Evolutionary conservation across 768 basidiomycete genomes (phyloP).

Genomic region (Auriscalpium vulgare): DNA sequence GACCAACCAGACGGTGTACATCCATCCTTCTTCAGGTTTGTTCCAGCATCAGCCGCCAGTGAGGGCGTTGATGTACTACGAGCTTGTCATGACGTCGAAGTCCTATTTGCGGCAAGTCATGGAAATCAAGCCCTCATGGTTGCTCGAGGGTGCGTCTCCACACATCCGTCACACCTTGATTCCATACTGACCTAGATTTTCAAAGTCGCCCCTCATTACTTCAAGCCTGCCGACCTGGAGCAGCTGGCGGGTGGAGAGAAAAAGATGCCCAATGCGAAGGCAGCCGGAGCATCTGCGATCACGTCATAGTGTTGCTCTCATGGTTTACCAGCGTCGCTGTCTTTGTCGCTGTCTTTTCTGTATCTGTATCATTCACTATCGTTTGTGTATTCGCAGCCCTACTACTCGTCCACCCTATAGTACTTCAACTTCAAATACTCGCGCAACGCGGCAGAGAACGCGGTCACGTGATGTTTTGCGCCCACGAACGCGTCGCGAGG

Average conservation of each 20-base stretch:
- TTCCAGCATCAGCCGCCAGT: constrained; percentile 95
- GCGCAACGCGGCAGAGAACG: too few species aligned
- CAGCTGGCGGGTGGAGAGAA: constrained; percentile 75
- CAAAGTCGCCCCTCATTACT: constrained; percentile 92
- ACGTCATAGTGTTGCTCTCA: background rate
- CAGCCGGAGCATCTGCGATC: constrained; percentile 15
- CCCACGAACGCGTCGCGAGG: too few species aligned
- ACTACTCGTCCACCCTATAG: too few species aligned
- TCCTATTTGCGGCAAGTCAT: constrained; percentile 97
- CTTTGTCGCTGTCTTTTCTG: background rate
- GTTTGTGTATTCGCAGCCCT: too few species aligned
- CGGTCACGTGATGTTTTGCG: too few species aligned
- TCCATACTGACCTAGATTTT: constrained; percentile 6
- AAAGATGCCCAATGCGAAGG: constrained; percentile 84
- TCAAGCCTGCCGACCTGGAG: constrained; percentile 79
- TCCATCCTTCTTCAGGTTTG: constrained; percentile 91
- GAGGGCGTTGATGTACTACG: constrained; percentile 87
- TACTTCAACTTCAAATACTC: too few species aligned
- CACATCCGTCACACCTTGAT: background rate
- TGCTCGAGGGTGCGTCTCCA: constrained; percentile 66
- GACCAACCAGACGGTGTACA: constrained; percentile 92
- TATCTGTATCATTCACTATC: background rate
- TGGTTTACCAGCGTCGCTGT: background rate
- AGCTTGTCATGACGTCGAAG: constrained; percentile 95
- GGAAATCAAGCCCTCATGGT: constrained; percentile 96